Evolutionary conservation across 2,329 filamentous ascomycete species (phyloP).

Genomic region (Pseudocercospora vitis): DNA sequence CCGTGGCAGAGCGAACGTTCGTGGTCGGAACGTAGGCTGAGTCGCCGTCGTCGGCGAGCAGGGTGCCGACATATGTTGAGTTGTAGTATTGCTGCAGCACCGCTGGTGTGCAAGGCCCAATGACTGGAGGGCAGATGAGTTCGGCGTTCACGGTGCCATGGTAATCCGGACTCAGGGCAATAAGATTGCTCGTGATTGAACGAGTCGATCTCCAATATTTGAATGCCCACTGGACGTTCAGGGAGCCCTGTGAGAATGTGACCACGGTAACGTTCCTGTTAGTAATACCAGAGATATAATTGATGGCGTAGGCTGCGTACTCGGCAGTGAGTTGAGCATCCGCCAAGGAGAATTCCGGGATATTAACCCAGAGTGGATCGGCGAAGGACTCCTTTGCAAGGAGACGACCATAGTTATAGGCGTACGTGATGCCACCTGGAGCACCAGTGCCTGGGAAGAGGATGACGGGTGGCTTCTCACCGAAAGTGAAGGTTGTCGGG

Average conservation of each 20-base stretch:
- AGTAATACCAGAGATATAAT: conserved; percentile 53
- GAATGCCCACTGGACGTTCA: conserved; percentile 58
- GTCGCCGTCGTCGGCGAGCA: conserved; percentile 50
- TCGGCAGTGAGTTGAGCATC: conserved; percentile 56
- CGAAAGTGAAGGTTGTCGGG: conserved; percentile 51
- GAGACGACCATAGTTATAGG: conserved; percentile 53
- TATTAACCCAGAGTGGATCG: conserved; percentile 58
- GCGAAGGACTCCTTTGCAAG: conserved; percentile 45
- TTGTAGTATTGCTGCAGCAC: conserved; percentile 52
- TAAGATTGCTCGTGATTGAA: conserved; percentile 49
- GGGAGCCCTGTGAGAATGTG: conserved; percentile 58
- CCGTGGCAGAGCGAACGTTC: conserved; percentile 51
- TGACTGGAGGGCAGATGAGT: conserved; percentile 32
- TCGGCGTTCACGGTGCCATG: conserved; percentile 48
- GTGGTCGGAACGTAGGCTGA: conserved; percentile 58
- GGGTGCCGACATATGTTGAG: conserved; percentile 45
- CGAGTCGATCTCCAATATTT: conserved; percentile 59
- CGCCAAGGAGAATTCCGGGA: conserved; percentile 49
- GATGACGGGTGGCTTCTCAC: conserved; percentile 50
- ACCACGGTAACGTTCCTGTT: conserved; percentile 46
- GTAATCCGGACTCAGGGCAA: conserved; percentile 56
- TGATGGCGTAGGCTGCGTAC: conserved; percentile 59
- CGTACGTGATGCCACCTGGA: conserved; percentile 49
- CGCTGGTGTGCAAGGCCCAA: conserved; percentile 37
- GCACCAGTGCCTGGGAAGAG: conserved; percentile 56